These are phyloP conservation scores for Coemansia sp. DNA, from an alignment of 192 early-diverging fungal genomes.

Conservation along the genomic window DNA sequence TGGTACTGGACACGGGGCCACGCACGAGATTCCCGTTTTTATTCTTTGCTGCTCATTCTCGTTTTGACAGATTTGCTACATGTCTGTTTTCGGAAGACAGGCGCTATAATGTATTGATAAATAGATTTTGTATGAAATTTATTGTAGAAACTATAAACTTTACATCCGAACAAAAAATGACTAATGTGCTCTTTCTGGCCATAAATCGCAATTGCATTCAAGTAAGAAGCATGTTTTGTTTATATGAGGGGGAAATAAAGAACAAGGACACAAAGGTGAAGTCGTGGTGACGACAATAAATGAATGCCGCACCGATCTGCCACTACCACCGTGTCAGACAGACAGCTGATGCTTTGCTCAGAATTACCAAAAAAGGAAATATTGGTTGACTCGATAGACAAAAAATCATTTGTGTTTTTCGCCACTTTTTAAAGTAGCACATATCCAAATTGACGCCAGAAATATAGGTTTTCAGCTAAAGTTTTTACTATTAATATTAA, in stretches of 20 bases:
- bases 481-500: too few relatives aligned
- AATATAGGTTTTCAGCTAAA: too few relatives aligned
- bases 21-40: not conserved
- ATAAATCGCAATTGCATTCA: not conserved
- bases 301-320: not conserved
- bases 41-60: not conserved
- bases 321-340: not conserved
- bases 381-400: not conserved
- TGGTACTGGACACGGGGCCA: constrained; percentile 5
- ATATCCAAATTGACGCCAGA: too few relatives aligned
- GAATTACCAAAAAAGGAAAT: not conserved
- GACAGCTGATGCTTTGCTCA: not conserved
- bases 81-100: too few relatives aligned
- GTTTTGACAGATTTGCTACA: not conserved
- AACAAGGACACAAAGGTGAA: not conserved
- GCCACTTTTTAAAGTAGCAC: too few relatives aligned
- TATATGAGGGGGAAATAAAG: too few relatives aligned
- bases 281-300: not conserved
- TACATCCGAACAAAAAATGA: not conserved
- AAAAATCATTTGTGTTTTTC: too few relatives aligned
- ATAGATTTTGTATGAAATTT: too few relatives aligned
- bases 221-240: not conserved
- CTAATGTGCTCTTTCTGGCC: not conserved
- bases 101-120: too few relatives aligned
- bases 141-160: too few relatives aligned